These are phyloP conservation scores for Xylaria hypoxylon DNA, from an alignment of 2,329 filamentous ascomycete genomes.

Conservation along the genomic window DNA sequence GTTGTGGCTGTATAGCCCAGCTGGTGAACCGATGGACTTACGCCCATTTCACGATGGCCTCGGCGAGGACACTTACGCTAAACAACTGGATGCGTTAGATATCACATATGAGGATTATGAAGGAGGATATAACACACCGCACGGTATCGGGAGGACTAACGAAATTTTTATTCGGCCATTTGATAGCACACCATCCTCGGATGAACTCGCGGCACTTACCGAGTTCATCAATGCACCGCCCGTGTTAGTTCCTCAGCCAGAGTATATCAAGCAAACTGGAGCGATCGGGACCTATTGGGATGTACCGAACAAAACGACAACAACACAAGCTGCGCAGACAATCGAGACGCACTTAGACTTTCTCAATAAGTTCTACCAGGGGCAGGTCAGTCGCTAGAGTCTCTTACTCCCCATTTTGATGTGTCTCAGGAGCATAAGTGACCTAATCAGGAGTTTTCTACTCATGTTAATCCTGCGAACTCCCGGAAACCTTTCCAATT, in stretches of 20 bases:
- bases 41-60: conserved; percentile 69
- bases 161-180: conserved; percentile 67
- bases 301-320: conserved; percentile 49
- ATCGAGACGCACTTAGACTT: conserved; percentile 68
- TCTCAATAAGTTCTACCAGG: conserved; percentile 65
- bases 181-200: conserved; percentile 62
- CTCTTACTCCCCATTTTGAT: no score
- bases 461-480: no score
- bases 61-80: conserved; percentile 64
- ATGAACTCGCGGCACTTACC: conserved; percentile 58
- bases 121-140: conserved; percentile 64
- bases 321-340: conserved; percentile 48
- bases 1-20: conserved; percentile 70
- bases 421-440: no score
- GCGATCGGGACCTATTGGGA: conserved; percentile 68
- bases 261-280: conserved; percentile 63
- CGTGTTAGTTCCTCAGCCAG: conserved; percentile 60
- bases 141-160: conserved; percentile 68
- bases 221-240: conserved; percentile 64
- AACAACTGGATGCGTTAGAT: conserved; percentile 69
- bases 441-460: no score
- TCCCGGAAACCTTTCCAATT: no score
- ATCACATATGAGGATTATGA: conserved; percentile 75
- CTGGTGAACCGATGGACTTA: conserved; percentile 66
- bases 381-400: no score